These are phyloP conservation scores for Scedosporium boydii DNA, from an alignment of 2,329 filamentous ascomycete genomes.

Conservation along the genomic window DNA sequence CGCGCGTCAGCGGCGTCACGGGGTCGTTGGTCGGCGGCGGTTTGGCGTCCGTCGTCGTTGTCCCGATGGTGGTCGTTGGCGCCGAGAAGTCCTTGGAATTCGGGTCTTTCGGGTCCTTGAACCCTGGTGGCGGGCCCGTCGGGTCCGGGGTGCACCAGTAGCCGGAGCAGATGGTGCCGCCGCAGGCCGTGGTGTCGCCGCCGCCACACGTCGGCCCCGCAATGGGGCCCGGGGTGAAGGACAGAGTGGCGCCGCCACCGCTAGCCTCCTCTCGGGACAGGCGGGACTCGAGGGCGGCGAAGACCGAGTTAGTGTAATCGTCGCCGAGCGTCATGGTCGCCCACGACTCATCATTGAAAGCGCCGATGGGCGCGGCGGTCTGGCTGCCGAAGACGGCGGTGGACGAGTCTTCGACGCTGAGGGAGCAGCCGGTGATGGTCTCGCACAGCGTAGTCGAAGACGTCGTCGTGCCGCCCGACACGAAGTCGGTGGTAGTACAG, in stretches of 20 bases:
- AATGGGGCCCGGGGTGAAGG: background rate
- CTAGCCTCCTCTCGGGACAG: no score
- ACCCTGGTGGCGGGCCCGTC: conserved; percentile 7
- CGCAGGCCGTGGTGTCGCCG: conserved; percentile 9
- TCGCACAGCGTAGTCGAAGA: no score
- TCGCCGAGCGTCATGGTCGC: background rate
- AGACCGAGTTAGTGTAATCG: conserved; percentile 8
- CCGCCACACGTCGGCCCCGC: conserved; percentile 10
- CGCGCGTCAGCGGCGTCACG: conserved; percentile 6
- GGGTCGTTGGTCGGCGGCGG: no score
- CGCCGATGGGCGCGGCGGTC: conserved; percentile 8
- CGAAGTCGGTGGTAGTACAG: no score
- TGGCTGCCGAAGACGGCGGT: conserved; percentile 6
- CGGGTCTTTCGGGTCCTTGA: no score
- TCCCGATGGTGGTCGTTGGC: no score
- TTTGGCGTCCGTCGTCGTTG: no score
- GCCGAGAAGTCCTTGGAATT: no score
- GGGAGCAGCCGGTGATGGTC: no score
- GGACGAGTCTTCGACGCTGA: no score
- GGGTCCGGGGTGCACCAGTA: conserved; percentile 13
- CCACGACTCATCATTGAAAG: conserved; percentile 6
- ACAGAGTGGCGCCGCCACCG: no score
- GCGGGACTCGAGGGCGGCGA: background rate
- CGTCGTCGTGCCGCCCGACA: no score
- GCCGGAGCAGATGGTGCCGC: conserved; percentile 13